phyloP scores from a whole-genome alignment of 306 rosid species.

The Luffa aegyptiaca region DNA sequence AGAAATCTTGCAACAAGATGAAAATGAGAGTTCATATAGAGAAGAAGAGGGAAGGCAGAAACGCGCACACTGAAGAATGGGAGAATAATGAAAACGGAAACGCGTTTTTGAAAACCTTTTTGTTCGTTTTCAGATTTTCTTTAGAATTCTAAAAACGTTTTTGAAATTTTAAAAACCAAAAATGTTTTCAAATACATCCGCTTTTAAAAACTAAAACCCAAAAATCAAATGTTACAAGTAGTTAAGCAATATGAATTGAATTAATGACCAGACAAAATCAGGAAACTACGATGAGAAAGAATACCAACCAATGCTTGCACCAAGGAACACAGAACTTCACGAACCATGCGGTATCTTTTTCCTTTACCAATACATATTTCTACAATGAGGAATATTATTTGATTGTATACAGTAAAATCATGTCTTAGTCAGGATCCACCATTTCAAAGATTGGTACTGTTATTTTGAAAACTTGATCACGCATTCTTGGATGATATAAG shows the following conservation, averaged over 20 bases:
- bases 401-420: background rate
- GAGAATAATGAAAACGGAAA: no score
- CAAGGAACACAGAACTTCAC: conserved; percentile 98
- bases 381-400: background rate
- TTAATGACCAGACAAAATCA: background rate
- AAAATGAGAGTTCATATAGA: no score
- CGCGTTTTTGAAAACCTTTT: no score
- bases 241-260: background rate
- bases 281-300: background rate
- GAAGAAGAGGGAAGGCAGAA: no score
- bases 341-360: conserved; percentile 89
- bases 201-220: no score
- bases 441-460: background rate
- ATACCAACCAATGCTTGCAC: conserved; percentile 89
- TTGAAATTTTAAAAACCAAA: no score
- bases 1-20: no score
- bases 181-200: no score
- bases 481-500: background rate
- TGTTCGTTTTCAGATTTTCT: no score
- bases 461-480: background rate
- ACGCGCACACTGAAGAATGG: no score
- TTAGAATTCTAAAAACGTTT: no score
- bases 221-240: background rate
- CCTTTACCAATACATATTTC: conserved; percentile 47
- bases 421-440: background rate